Evolutionary conservation across 306 rosid species (phyloP), one percentile per base, ranked within the genome.

Genomic region (Quillaja saponaria): DNA sequence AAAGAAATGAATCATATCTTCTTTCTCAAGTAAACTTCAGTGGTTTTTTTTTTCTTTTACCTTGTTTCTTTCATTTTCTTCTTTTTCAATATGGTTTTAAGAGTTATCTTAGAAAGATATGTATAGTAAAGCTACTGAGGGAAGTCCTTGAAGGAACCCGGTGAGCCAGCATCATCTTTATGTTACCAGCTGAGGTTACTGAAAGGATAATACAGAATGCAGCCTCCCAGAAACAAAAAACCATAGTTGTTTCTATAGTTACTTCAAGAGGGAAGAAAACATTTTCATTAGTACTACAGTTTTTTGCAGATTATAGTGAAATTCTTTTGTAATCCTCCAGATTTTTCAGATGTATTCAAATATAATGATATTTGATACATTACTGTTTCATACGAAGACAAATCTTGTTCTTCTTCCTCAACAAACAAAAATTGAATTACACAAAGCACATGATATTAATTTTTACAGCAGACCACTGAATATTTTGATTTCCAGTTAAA

Each of bases 91-190:
- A 61, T 71, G 54, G 45, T 56, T 66, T 58, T 34, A 28, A 60
- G 76, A 62, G 80, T 64, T 67, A 76, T 67, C 62, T 34, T 25
- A 68, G 49, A 76, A 60, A 80, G 73, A 66, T 79, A 68, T 81
- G 91, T 72, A 84, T 78, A 85, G 90, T 74, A 53, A 67, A 76
- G 78, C 74, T 58, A 47, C 69, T 71, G n/a, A 71, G 71, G 62
- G 63, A 66, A 66, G 49, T 69, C 50, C 60, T 20, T 51, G 64
- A 74, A 73, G 76, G 72, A 71, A 57, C 74, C 67, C 71, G 68
- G 63, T 47, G 69, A 82, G 72, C 47, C 72, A 64, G 47, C 71
- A 71, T 72, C 72, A 42, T 69, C 76, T 62, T 42, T 57, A 18
- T 21, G 42, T 25, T 64, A 31, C 28, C 69, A 66, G 65, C 39